Base-by-base conservation (phyloP, 805 yeast species). In the Tetrapisispora fleetii region DNA sequence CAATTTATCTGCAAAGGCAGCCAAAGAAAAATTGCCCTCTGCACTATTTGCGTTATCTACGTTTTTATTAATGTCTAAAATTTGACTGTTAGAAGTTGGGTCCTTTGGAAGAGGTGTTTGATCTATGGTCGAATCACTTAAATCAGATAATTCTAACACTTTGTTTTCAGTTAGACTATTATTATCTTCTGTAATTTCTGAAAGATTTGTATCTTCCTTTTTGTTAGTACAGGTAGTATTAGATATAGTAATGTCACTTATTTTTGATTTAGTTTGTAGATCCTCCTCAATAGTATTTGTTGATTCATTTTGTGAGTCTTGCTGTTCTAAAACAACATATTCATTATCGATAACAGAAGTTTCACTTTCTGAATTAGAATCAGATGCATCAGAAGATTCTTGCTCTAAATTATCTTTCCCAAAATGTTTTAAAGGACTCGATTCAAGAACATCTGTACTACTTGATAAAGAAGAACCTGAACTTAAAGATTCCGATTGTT, bases 1-100 rank as follows among this genome's bases (percentile, higher is more conserved):
- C 24, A 62, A 58, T 24, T 58, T 51, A 39, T 61, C 64, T 10
- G 65, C 48, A 11, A 62, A 41, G 0, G 58, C 51, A 9, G 61
- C 54, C 17, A 61, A 51, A 9, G 63, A 48, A 13, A 53, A 42
- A 7, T 10, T 14, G n/a, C 11, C 3, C 9, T 37, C 32, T 8
- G 10, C 21, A 37, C 37, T 32, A 3, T n/a, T 21, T 2, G 17
- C 35, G 24, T 40, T n/a, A n/a, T 6, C 24, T n/a, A 21, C 11
- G 21, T 28, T 11, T 11, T 18, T 19, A 9, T 4, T 19, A 5
- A 36, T 22, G 9, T 22, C 41, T 17, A 32, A 14, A 13, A 10
- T 7, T 13, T 40, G 21, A 2, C 32, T 36, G 1, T 24, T 19
- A 13, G 27, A 27, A 14, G 14, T n/a, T 13, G n/a, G 17, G 3